Evolutionary conservation across 2,329 filamentous ascomycete species (phyloP).

Genomic region (Cercospora canescens): DNA sequence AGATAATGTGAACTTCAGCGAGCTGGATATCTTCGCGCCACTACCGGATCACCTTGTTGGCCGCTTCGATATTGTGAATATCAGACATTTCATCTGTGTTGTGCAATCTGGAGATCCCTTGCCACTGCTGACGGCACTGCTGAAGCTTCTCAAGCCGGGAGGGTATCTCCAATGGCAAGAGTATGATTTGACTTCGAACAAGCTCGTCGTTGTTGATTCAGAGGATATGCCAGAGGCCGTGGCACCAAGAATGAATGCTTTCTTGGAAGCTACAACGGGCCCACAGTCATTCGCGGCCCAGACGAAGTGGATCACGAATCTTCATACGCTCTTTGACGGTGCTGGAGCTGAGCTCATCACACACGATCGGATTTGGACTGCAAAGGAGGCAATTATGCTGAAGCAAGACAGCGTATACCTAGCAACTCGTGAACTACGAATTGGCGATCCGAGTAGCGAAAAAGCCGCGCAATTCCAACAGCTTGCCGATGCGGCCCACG

Average conservation of each 20-base stretch:
- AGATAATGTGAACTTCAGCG: neutral
- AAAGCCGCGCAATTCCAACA: neutral
- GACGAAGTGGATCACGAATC: neutral
- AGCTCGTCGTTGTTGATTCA: neutral
- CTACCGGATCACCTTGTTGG: neutral
- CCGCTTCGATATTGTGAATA: slow-evolving; percentile 1
- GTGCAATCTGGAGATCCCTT: neutral
- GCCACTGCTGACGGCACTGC: neutral
- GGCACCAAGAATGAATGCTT: neutral
- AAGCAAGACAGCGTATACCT: neutral
- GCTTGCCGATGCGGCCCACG: neutral
- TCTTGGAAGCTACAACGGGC: neutral
- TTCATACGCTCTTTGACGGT: neutral
- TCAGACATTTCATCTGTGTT: slow-evolving; percentile 5
- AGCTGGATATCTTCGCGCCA: neutral
- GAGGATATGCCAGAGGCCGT: neutral
- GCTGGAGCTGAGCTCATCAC: neutral
- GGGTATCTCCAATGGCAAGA: slow-evolving; percentile 14
- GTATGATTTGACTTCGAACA: neutral
- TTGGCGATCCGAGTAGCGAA: neutral
- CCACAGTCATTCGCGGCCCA: neutral
- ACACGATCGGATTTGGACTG: neutral
- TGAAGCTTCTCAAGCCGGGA: slow-evolving; percentile 1
- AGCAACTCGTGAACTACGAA: neutral
- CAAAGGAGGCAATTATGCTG: neutral